These are phyloP conservation scores for Grigorovia transvaalensis DNA, from an alignment of 805 yeast genomes.

Conservation along the genomic window DNA sequence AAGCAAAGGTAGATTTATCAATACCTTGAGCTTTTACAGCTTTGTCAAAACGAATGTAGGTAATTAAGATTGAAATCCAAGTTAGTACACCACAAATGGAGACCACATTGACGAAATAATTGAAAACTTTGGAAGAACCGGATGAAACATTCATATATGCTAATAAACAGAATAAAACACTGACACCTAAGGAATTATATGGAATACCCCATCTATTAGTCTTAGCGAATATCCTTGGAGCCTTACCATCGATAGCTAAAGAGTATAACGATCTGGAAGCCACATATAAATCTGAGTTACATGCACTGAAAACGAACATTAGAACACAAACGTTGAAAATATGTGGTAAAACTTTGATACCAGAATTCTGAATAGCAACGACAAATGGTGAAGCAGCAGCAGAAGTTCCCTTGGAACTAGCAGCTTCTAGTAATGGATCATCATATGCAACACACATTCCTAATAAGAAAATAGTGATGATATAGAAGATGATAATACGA, in stretches of 20 bases:
- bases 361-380: constrained; percentile 58
- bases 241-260: constrained; percentile 61
- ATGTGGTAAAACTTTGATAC: constrained; percentile 58
- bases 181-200: constrained; percentile 40
- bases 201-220: constrained; percentile 70
- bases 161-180: constrained; percentile 46
- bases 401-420: constrained; percentile 38
- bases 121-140: constrained; percentile 47
- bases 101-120: constrained; percentile 64
- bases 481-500: constrained; percentile 56
- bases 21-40: constrained; percentile 63
- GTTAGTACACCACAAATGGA: constrained; percentile 67
- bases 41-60: constrained; percentile 54
- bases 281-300: constrained; percentile 68
- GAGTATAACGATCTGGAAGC: constrained; percentile 70
- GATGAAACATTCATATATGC: constrained; percentile 62
- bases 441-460: constrained; percentile 60
- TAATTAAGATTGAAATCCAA: constrained; percentile 61
- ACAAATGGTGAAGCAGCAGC: constrained; percentile 81
- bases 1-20: constrained; percentile 44
- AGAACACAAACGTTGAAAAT: constrained; percentile 70
- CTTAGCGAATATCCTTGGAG: constrained; percentile 56
- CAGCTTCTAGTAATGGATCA: constrained; percentile 41
- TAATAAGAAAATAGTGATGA: constrained; percentile 48
- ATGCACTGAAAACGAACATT: constrained; percentile 70